These are phyloP conservation scores for Podospora comata DNA, from an alignment of 495 filamentous ascomycete genomes.

Conservation along the genomic window DNA sequence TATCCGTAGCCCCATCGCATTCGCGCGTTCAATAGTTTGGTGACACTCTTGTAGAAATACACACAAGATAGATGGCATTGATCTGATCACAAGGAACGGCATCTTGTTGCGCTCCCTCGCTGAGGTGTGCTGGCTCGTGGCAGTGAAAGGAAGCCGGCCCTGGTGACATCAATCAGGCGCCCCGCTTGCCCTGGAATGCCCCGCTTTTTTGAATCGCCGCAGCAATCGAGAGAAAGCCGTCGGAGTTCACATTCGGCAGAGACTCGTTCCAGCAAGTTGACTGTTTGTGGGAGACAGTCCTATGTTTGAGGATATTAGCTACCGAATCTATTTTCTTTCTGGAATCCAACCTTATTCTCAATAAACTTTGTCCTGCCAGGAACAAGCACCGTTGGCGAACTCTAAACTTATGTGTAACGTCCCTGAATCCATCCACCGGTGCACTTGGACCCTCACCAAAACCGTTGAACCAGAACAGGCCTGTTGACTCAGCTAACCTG, in stretches of 20 bases:
- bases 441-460: no score
- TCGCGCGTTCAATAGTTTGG: not conserved
- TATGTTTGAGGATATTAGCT: not conserved
- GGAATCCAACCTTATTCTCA: not conserved
- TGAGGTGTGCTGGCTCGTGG: not conserved
- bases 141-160: not conserved
- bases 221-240: not conserved
- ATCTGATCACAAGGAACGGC: not conserved
- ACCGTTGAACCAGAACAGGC: not conserved
- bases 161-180: constrained; percentile 4
- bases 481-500: not conserved
- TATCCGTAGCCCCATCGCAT: not conserved
- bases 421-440: no score
- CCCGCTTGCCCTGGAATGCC: constrained; percentile 5
- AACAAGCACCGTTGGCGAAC: not conserved
- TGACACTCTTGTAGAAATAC: not conserved
- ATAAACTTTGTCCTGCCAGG: not conserved
- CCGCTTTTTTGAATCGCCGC: not conserved
- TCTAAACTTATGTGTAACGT: not conserved
- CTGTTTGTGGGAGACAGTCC: not conserved
- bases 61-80: not conserved
- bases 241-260: not conserved
- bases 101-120: not conserved
- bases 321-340: not conserved
- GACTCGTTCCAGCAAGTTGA: not conserved